phyloP scores from a whole-genome alignment of 345 rosid species.

The Noccaea bulbosa region DNA sequence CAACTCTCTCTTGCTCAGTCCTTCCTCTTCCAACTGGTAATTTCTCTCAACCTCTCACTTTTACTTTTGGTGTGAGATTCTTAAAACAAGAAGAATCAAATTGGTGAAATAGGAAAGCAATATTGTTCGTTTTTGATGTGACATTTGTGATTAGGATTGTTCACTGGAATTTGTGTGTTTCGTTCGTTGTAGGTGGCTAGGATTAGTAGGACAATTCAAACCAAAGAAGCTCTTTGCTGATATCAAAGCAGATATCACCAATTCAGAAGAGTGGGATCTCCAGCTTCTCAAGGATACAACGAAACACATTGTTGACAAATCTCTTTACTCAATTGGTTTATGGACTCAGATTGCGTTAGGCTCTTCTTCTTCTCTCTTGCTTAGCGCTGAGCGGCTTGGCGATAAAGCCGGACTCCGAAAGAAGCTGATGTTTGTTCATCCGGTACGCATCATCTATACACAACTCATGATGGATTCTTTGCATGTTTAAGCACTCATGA shows the following conservation, averaged over 20 bases:
- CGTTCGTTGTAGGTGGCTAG: conserved; percentile 65
- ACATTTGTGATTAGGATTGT: neutral
- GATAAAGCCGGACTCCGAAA: conserved; percentile 56
- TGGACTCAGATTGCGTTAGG: conserved; percentile 63
- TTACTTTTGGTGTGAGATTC: neutral
- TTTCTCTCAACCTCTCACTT: conserved; percentile 11
- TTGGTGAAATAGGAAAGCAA: neutral
- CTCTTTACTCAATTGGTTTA: conserved; percentile 67
- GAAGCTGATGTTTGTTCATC: conserved; percentile 70
- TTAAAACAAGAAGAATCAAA: neutral
- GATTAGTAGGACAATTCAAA: conserved; percentile 72
- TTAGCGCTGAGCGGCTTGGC: conserved; percentile 63
- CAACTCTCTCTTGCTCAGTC: conserved; percentile 64
- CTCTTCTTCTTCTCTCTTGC: conserved; percentile 54
- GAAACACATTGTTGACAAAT: conserved; percentile 71
- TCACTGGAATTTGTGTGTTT: neutral
- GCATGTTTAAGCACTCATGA: conserved; percentile 11
- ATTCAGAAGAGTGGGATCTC: conserved; percentile 57
- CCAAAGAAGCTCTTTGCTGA: conserved; percentile 73
- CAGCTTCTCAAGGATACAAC: conserved; percentile 55
- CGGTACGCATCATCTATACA: conserved; percentile 48
- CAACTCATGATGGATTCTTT: neutral
- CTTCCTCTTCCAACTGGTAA: conserved; percentile 65
- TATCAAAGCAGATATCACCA: conserved; percentile 58
- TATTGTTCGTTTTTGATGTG: conserved; percentile 23